A percentile compares a stretch with the other conserved stretches of the same genome.
These are phyloP conservation scores for Lagenidium sp. DNA, from an alignment of 352 stramenopile species.

Conservation along the genomic window DNA sequence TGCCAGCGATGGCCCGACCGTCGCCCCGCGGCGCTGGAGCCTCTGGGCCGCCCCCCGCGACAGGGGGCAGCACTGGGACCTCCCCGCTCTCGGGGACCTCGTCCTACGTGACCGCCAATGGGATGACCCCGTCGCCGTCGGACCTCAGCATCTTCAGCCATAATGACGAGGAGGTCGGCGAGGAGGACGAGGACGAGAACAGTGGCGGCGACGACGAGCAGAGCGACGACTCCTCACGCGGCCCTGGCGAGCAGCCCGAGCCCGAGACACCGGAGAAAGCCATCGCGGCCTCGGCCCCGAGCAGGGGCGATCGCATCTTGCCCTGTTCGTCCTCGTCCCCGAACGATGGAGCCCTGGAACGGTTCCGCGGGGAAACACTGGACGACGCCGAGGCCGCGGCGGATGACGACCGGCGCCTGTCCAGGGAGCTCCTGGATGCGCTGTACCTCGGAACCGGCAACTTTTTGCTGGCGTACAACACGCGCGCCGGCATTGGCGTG, in stretches of 20 bases:
- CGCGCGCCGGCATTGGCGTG: slow-evolving; percentile 65
- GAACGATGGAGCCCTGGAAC: background rate
- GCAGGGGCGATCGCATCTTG: too few species aligned
- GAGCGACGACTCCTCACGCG: too few species aligned
- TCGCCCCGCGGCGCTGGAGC: too few species aligned
- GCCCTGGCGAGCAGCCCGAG: background rate
- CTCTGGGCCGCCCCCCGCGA: too few species aligned
- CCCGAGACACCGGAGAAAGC: slow-evolving; percentile 13
- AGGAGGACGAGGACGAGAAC: slow-evolving; percentile 9
- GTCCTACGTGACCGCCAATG: too few species aligned
- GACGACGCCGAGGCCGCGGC: background rate
- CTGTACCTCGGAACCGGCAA: slow-evolving; percentile 70
- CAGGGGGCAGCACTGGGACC: too few species aligned
- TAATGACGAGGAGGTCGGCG: slow-evolving; percentile 13
- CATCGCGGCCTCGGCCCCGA: too few species aligned
- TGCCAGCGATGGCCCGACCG: too few species aligned
- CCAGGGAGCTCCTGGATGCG: slow-evolving; percentile 52
- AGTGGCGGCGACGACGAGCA: background rate
- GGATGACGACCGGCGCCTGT: slow-evolving; percentile 15
- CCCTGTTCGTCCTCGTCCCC: too few species aligned
- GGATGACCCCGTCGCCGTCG: slow-evolving; percentile 20
- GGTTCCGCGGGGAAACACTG: too few species aligned
- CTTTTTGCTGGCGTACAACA: slow-evolving; percentile 85
- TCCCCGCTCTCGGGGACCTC: too few species aligned
- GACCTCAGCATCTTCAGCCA: slow-evolving; percentile 28